phyloP scores from a whole-genome alignment of 148 eudicot genomes.

The Hydrangea macrophylla region DNA sequence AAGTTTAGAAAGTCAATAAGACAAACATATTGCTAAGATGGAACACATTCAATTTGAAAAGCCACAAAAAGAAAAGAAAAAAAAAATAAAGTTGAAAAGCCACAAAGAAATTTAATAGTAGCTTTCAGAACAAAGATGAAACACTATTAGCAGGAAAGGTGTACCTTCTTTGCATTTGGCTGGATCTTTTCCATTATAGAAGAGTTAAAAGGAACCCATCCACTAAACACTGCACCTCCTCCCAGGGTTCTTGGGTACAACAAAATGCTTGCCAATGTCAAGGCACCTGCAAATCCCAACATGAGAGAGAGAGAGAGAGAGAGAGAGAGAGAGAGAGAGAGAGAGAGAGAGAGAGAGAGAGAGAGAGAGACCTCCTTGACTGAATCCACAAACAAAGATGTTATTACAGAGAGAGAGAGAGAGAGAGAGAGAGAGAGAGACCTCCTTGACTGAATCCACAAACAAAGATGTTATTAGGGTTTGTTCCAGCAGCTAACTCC shows the following conservation, averaged over 20 bases:
- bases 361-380: slow-evolving; percentile 85
- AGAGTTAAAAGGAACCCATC: slow-evolving; percentile 92
- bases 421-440: slow-evolving; percentile 30
- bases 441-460: slow-evolving; percentile 99
- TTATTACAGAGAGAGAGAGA: slow-evolving; percentile 4
- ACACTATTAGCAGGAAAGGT: neutral
- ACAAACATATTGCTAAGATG: slow-evolving; percentile 3
- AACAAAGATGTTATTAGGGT: slow-evolving; percentile 83
- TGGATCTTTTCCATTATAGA: slow-evolving; percentile 58
- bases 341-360: neutral
- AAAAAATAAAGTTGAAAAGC: neutral
- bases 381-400: too few species aligned
- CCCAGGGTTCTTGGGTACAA: slow-evolving; percentile 87
- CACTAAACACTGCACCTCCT: slow-evolving; percentile 96
- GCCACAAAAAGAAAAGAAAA: neutral
- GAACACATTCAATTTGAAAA: neutral
- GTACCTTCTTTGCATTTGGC: slow-evolving; percentile 83
- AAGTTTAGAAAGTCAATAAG: neutral
- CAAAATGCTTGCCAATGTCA: slow-evolving; percentile 92
- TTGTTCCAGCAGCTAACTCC: slow-evolving; percentile 73
- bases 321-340: neutral
- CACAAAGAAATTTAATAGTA: neutral
- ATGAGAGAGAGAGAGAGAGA: neutral
- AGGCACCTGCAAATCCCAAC: slow-evolving; percentile 60
- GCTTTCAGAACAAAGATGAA: neutral